A percentile compares a stretch with the other conserved stretches of the same genome.
Evolutionary conservation across 208 protist species (phyloP).

Genomic region (Crithidia thermophila): DNA sequence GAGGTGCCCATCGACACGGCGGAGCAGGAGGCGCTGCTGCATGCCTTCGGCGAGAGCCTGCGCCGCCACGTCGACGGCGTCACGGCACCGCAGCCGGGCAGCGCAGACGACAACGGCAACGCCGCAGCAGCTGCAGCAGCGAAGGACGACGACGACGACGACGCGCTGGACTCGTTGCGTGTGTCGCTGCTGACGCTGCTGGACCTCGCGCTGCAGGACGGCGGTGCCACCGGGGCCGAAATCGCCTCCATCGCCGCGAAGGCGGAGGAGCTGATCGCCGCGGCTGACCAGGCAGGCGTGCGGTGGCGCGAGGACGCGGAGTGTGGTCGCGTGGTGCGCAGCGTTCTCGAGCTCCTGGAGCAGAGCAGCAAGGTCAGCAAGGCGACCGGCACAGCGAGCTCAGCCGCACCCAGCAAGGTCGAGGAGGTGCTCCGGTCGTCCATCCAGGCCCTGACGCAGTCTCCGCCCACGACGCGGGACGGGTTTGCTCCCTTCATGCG

Average conservation of each 20-base stretch:
- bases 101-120: not conserved
- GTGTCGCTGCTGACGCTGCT: conserved; percentile 23
- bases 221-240: not conserved
- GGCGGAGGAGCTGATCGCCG: conserved; percentile 25
- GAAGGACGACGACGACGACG: not conserved
- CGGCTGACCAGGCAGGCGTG: conserved; percentile 18
- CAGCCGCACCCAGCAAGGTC: conserved; percentile 20
- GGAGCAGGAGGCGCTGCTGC: conserved; percentile 13
- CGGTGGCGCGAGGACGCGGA: conserved; percentile 23
- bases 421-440: conserved; percentile 26
- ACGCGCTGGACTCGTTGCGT: conserved; percentile 19
- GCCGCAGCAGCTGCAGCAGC: not conserved
- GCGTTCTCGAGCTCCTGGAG: conserved; percentile 19
- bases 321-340: conserved; percentile 5
- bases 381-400: no score
- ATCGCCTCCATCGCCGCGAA: conserved; percentile 20
- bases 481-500: conserved; percentile 45
- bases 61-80: conserved; percentile 6
- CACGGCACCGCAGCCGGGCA: not conserved
- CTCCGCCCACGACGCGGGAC: conserved; percentile 31
- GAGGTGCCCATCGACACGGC: conserved; percentile 1
- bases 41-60: conserved; percentile 11
- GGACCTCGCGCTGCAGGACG: conserved; percentile 8
- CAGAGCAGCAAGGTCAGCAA: conserved; percentile 7
- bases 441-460: conserved; percentile 4